Conservation (phyloP, 495 filamentous ascomycete genomes). For the Hypomontagnella monticulosa region DNA sequence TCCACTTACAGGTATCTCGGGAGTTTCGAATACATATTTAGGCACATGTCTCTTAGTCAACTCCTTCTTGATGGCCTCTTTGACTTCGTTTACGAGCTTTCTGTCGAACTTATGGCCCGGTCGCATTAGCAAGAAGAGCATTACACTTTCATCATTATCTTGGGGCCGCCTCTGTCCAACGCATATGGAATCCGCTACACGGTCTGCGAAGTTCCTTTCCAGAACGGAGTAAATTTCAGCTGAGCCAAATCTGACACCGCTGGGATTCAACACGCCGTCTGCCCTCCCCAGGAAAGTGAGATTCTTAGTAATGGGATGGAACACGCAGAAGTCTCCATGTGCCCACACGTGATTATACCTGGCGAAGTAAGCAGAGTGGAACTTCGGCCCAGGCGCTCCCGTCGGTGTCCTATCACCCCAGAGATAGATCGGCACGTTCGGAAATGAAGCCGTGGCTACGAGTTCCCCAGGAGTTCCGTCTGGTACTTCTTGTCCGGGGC, state of each 20-base stretch:
- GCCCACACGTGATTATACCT: constrained; percentile 80
- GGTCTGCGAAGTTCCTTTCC: constrained; percentile 69
- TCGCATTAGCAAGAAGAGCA: constrained; percentile 79
- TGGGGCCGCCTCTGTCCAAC: constrained; percentile 76
- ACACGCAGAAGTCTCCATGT: constrained; percentile 79
- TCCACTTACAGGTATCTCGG: constrained; percentile 77
- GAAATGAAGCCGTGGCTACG: constrained; percentile 73
- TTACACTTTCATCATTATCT: constrained; percentile 77
- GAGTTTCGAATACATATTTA: constrained; percentile 79
- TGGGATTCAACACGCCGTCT: constrained; percentile 90
- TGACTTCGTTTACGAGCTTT: constrained; percentile 68
- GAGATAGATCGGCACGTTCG: constrained; percentile 77
- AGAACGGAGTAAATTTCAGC: constrained; percentile 82
- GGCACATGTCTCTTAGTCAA: constrained; percentile 79
- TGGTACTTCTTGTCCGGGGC: constrained; percentile 62
- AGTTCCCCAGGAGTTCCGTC: constrained; percentile 77
- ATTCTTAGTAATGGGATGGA: constrained; percentile 72
- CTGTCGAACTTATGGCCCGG: constrained; percentile 63
- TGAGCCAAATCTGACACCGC: constrained; percentile 85
- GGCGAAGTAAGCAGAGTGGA: constrained; percentile 76
- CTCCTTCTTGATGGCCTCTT: constrained; percentile 68
- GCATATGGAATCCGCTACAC: constrained; percentile 73
- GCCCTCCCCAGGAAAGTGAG: constrained; percentile 80
- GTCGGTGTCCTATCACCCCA: constrained; percentile 67
- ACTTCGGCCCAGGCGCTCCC: constrained; percentile 61